Evolutionary conservation across 257 asterid species (phyloP), one percentile per base, ranked within the genome.

Genomic region (Phtheirospermum japonicum): DNA sequence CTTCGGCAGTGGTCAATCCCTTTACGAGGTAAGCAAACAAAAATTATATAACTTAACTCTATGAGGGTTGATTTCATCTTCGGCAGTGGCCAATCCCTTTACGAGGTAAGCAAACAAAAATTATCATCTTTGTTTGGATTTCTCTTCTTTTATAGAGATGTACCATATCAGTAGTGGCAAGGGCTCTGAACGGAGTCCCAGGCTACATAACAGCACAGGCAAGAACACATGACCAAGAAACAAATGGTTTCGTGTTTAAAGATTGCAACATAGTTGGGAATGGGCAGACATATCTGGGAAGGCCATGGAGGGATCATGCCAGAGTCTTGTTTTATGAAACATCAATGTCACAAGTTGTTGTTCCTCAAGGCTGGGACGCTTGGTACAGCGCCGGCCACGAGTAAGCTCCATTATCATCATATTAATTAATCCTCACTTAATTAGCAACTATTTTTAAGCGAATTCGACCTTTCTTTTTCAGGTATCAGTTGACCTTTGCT

Each of bases 191-290:
- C 5, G 80, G 83, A 42, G 53, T 33, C 14, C 23, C 79, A 0
- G 95, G 98, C 3, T 88, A 46, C 76, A 84, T 91, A 36, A 85
- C 98, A 12, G 98, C 98, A 9, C 98, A 91, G 36, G 90, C 57
- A 37, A 69, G 85, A 66, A 7, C 64, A 13, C 2, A 19, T 9
- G 53, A 61, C 11, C 1, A 28, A 0, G 83, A 76, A 9, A 31
- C 75, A 1, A 77, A 64, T 14, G 89, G 86, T 3, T 83, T 79
- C 34, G 84, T 83, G 23, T 83, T 83, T 59, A 83, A 75, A 14
- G 62, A 71, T 0, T 83, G 89, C 6, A 62, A 56, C 11, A 69
- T 83, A 50, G n/a, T 32, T 6, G 89, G 89, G 6, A 53, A 66
- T 7, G 84, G 82, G 12, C 62, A 40, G 61, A 52, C 83, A 0